Evolutionary conservation across 225 moss, liverwort and hornwort genomes (phyloP), one percentile per base, ranked within the genome.

Genomic region (Marchantia paleacea): DNA sequence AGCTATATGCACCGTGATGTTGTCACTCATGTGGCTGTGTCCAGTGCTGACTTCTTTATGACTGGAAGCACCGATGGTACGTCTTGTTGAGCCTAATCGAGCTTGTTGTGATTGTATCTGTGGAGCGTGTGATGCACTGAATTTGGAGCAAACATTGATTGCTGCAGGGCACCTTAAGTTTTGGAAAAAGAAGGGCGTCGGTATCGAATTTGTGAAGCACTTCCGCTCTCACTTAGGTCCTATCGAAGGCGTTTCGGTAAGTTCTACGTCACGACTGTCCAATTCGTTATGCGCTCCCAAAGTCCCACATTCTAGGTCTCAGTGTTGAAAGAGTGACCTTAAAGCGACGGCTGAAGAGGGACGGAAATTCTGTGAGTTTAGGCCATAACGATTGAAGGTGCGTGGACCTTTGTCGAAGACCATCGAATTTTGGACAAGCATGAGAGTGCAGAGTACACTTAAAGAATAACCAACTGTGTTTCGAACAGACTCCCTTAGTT

Each of bases 1-100:
- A 99, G 99, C 80, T 99, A 92, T 74, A 99, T 99, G 99, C 99
- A 99, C 81, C 90, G 99, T 78, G 99, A 99, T 76, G 85, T 95
- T 64, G 89, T 99, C 51, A 92, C 91, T 68, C 99, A 99, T 75
- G 83, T 99, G 3, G 95, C 91, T 78, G 92, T 94, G 39, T 99
- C 99, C 48, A 94, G 80, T 53, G 95, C 95, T 13, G 99, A 99
- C 68, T 99, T 99, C 81, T 92, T 99, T 83, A 99, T 99, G 1
- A 99, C 99, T 30, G 99, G 95, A 72, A 99, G 99, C 72, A 92
- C 88, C 84, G 99, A 99, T 75, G 99, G 99, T 99, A 84, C 29
- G 30, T 69, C 47, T 62, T 71, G 48, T 19, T 52, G 77, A 71
- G 62, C 47, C 81, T 61, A 22, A 78, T 78, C 47, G 24, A 11